These are phyloP conservation scores for Dryas drummondii DNA, from an alignment of 306 rosid genomes.

Conservation along the genomic window DNA sequence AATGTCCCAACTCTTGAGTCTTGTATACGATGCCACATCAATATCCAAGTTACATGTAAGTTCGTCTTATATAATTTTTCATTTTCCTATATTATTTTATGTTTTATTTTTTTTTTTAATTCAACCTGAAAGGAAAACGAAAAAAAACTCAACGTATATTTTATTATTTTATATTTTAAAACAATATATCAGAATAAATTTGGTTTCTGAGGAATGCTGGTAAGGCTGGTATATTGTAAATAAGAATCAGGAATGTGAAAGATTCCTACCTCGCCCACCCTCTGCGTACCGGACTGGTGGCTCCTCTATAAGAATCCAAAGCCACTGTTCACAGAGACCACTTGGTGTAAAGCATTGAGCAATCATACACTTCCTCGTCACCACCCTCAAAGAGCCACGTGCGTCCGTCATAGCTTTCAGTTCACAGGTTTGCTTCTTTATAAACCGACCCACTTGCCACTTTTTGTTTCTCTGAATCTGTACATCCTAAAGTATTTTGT, in stretches of 20 bases:
- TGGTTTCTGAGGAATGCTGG: too few species aligned
- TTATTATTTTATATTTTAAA: too few species aligned
- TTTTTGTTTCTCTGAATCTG: neutral
- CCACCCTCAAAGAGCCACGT: constrained; percentile 23
- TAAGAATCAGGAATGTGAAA: neutral
- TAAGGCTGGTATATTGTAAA: neutral
- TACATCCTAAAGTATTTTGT: neutral
- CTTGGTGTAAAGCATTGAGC: constrained; percentile 13
- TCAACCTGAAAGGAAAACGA: too few species aligned
- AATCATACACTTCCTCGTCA: neutral
- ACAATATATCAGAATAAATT: too few species aligned
- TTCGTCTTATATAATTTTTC: too few species aligned
- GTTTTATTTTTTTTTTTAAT: too few species aligned
- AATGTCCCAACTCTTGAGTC: too few species aligned
- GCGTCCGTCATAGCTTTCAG: constrained; percentile 11
- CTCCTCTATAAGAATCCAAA: neutral
- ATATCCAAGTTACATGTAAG: too few species aligned
- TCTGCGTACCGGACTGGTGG: neutral
- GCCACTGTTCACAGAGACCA: neutral
- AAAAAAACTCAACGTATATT: too few species aligned
- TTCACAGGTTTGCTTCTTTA: constrained; percentile 15
- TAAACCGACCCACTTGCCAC: neutral
- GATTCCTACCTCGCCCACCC: neutral
- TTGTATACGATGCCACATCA: too few species aligned
- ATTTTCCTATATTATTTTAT: too few species aligned